Evolutionary conservation across 2,329 filamentous ascomycete genomes (phyloP).

Genomic region (Trichophyton verrucosum): DNA sequence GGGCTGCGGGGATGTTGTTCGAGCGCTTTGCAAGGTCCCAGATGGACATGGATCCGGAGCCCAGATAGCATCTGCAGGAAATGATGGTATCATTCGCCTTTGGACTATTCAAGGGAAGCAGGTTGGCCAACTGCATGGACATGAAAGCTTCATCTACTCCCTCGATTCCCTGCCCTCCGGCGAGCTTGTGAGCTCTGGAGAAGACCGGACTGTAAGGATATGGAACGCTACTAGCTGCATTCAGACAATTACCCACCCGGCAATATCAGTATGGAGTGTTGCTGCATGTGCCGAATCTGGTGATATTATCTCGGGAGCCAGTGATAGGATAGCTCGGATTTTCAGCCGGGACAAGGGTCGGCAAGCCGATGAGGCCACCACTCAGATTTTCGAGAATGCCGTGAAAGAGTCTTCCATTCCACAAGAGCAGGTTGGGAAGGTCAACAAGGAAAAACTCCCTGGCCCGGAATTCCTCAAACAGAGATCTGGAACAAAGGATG

Average conservation of each 20-base stretch:
- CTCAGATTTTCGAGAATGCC: constrained; percentile 66
- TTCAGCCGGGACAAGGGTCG: constrained; percentile 64
- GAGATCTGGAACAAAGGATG: constrained; percentile 85
- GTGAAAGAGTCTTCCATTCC: constrained; percentile 77
- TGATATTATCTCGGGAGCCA: constrained; percentile 88
- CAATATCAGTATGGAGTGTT: constrained; percentile 91
- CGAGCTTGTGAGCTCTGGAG: constrained; percentile 79
- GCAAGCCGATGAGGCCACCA: constrained; percentile 53
- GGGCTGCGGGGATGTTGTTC: constrained; percentile 68
- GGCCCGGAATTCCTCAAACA: constrained; percentile 73
- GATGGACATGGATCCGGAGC: constrained; percentile 64
- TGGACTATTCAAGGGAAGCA: constrained; percentile 73
- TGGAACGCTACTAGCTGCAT: constrained; percentile 76
- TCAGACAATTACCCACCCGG: constrained; percentile 93
- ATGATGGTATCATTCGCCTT: constrained; percentile 76
- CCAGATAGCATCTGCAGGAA: constrained; percentile 88
- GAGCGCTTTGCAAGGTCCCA: constrained; percentile 76
- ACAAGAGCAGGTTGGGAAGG: constrained; percentile 65
- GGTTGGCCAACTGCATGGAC: constrained; percentile 66
- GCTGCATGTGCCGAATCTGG: constrained; percentile 70
- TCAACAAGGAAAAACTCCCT: constrained; percentile 87
- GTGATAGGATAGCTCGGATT: constrained; percentile 71
- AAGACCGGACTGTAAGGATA: constrained; percentile 84
- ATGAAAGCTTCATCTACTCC: constrained; percentile 91
- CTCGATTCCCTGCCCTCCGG: constrained; percentile 65